A percentile compares a stretch with the other conserved stretches of the same genome.
phyloP scores from a whole-genome alignment of 352 stramenopile species.

The Pythium monospermum region DNA sequence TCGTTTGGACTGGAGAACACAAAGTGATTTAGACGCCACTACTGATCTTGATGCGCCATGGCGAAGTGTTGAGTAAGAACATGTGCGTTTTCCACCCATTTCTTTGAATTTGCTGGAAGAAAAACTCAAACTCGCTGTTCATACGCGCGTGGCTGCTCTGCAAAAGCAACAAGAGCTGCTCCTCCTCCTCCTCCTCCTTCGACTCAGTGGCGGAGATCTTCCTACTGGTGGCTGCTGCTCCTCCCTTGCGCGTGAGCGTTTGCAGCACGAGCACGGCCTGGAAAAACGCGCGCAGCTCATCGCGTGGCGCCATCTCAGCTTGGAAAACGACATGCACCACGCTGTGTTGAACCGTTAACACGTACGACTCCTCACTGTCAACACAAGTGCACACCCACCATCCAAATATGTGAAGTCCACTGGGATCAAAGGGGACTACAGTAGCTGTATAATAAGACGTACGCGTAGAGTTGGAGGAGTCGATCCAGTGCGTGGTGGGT shows the following conservation, averaged over 20 bases:
- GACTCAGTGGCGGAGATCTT: no score
- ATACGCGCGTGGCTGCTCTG: slow-evolving; percentile 47
- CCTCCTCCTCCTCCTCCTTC: no score
- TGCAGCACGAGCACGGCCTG: slow-evolving; percentile 58
- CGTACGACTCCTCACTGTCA: slow-evolving; percentile 51
- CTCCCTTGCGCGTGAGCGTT: slow-evolving; percentile 22
- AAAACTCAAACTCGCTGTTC: slow-evolving; percentile 52
- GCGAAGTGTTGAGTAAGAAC: slow-evolving; percentile 59
- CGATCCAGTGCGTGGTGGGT: slow-evolving; percentile 37
- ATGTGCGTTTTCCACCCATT: slow-evolving; percentile 68
- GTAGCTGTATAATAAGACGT: no score
- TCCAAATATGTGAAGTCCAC: neutral
- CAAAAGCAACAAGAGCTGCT: slow-evolving; percentile 27
- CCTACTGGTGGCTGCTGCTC: no score
- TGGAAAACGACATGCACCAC: slow-evolving; percentile 52
- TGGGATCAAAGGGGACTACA: no score
- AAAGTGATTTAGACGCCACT: slow-evolving; percentile 27
- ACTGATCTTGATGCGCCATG: slow-evolving; percentile 63
- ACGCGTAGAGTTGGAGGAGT: slow-evolving; percentile 52
- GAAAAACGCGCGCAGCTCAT: slow-evolving; percentile 73
- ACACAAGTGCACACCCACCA: neutral
- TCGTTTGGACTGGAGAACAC: no score
- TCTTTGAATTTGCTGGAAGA: slow-evolving; percentile 53
- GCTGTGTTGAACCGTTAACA: slow-evolving; percentile 35
- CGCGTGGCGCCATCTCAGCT: slow-evolving; percentile 37